Conservation (phyloP, 768 basidiomycete genomes). For the Kondoa malvinella region DNA sequence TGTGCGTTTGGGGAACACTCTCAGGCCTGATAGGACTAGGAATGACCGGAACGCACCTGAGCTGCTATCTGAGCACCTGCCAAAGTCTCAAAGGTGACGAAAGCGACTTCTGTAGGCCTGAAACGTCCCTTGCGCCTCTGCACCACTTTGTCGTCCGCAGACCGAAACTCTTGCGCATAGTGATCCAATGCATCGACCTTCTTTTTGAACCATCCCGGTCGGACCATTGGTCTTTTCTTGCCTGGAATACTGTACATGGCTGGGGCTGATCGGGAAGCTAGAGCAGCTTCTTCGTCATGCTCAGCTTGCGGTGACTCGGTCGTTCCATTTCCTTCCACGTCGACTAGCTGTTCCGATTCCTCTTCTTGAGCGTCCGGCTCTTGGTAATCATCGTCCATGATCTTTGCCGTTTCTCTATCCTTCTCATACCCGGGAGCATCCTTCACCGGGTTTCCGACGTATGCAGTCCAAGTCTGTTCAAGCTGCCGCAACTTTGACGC, state of each 20-base stretch:
- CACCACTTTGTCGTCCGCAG: constrained; percentile 67
- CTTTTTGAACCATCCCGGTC: constrained; percentile 52
- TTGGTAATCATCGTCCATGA: constrained; percentile 18
- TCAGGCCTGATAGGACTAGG: background rate
- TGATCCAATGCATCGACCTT: constrained; percentile 81
- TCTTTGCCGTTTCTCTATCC: constrained; percentile 37
- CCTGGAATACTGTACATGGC: constrained; percentile 49
- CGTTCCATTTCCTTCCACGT: constrained; percentile 39
- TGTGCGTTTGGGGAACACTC: constrained; percentile 32
- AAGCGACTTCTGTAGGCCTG: constrained; percentile 65
- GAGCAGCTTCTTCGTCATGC: constrained; percentile 21
- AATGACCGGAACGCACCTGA: constrained; percentile 50
- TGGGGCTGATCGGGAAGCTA: constrained; percentile 28
- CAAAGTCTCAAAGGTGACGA: constrained; percentile 88
- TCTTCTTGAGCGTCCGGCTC: constrained; percentile 7
- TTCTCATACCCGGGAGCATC: constrained; percentile 50
- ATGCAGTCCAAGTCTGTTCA: constrained; percentile 71
- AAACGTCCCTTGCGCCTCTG: constrained; percentile 60
- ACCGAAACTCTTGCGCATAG: constrained; percentile 59
- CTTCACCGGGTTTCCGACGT: constrained; percentile 76
- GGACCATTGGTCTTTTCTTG: constrained; percentile 54
- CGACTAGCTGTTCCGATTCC: background rate
- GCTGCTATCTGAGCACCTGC: constrained; percentile 54
- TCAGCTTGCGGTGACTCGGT: background rate
- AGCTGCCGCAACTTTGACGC: constrained; percentile 63